These are phyloP conservation scores for Lipomyces lipofer DNA, from an alignment of 805 yeast genomes.

Conservation along the genomic window DNA sequence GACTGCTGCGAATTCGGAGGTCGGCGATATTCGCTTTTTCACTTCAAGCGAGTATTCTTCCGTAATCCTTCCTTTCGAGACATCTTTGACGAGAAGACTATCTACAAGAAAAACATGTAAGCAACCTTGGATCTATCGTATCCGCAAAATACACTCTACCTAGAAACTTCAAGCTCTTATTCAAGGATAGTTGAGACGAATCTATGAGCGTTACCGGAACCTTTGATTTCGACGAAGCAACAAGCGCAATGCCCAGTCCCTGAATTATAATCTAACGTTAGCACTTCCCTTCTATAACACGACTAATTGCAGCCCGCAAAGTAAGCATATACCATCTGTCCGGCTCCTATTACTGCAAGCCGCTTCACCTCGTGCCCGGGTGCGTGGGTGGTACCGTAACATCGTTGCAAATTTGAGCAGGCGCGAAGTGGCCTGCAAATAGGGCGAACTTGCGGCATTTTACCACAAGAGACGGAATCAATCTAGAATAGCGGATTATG, in stretches of 20 bases:
- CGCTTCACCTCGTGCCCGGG: conserved; percentile 25
- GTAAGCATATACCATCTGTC: conserved; percentile 48
- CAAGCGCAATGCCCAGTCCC: conserved; percentile 48
- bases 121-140: not conserved
- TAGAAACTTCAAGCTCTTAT: conserved; percentile 40
- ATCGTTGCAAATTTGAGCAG: no score
- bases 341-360: conserved; percentile 46
- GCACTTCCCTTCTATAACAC: not conserved
- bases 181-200: conserved; percentile 38
- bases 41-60: conserved; percentile 38
- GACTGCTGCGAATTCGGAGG: conserved; percentile 35
- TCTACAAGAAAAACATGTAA: conserved; percentile 30
- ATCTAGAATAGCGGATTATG: no score
- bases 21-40: conserved; percentile 33
- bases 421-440: no score
- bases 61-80: conserved; percentile 41
- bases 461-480: no score
- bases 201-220: conserved; percentile 43
- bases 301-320: conserved; percentile 1
- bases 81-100: conserved; percentile 42
- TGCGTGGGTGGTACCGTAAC: no score
- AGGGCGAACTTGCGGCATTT: no score
- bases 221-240: conserved; percentile 44
- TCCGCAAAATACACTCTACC: no score
- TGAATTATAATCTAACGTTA: conserved; percentile 1